phyloP scores from a whole-genome alignment of 345 rosid genomes.

The Aquilaria sinensis region DNA sequence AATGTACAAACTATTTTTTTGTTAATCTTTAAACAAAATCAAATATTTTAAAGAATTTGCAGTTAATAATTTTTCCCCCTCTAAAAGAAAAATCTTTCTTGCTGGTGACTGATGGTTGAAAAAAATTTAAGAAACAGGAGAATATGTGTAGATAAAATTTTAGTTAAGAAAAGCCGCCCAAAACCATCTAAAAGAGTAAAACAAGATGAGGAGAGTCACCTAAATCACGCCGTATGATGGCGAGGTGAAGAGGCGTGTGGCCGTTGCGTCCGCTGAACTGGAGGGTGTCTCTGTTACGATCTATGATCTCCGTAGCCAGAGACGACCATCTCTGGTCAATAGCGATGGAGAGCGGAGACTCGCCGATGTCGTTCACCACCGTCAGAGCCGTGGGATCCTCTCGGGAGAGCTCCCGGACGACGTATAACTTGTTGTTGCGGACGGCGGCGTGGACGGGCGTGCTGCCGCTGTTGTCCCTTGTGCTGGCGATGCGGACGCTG shows the following conservation, averaged over 20 bases:
- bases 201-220: not conserved
- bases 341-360: constrained; percentile 9
- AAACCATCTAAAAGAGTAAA: too few species aligned
- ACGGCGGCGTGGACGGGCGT: constrained; percentile 10
- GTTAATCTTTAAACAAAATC: too few species aligned
- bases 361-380: constrained; percentile 6
- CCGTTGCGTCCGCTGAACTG: constrained; percentile 3
- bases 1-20: too few species aligned
- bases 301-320: constrained; percentile 1
- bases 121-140: too few species aligned
- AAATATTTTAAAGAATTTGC: too few species aligned
- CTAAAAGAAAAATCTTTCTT: too few species aligned
- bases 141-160: too few species aligned
- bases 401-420: not conserved
- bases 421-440: constrained; percentile 1
- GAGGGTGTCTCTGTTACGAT: not conserved
- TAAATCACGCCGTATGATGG: constrained; percentile 9
- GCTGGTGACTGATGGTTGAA: too few species aligned
- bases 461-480: constrained; percentile 6
- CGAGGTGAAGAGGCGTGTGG: constrained; percentile 9
- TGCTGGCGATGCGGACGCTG: not conserved
- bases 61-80: too few species aligned
- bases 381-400: not conserved
- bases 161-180: too few species aligned
- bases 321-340: constrained; percentile 3